These are phyloP conservation scores for Rhizophagus clarus DNA, from an alignment of 192 early-diverging fungal genomes.

Conservation along the genomic window DNA sequence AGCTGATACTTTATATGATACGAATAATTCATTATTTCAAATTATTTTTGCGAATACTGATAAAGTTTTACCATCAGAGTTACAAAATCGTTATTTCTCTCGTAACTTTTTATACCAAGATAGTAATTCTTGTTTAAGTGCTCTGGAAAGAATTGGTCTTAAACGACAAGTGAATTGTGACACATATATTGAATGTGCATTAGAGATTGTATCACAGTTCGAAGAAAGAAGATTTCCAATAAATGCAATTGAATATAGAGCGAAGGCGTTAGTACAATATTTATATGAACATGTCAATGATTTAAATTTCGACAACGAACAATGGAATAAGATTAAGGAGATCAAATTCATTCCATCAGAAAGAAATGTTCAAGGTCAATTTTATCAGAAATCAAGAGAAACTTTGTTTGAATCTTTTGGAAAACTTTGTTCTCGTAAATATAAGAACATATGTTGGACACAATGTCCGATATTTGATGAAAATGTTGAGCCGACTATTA, in stretches of 20 bases:
- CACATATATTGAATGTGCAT: conserved; percentile 17
- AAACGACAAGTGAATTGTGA: not conserved
- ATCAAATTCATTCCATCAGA: conserved; percentile 12
- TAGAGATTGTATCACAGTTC: not conserved
- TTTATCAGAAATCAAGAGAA: not conserved
- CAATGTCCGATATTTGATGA: not conserved
- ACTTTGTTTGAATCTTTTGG: not conserved
- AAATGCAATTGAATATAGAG: not conserved
- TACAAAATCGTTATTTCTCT: too few relatives aligned
- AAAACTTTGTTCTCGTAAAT: not conserved
- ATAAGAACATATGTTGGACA: not conserved
- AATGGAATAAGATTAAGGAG: not conserved
- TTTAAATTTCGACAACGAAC: not conserved
- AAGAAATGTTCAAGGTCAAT: not conserved
- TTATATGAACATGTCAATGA: not conserved
- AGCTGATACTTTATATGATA: not conserved
- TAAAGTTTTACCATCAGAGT: not conserved
- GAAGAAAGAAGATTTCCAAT: not conserved
- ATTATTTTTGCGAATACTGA: not conserved
- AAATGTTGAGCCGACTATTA: not conserved
- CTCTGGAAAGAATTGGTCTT: not conserved
- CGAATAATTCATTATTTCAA: not conserved
- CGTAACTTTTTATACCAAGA: too few relatives aligned
- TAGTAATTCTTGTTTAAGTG: not conserved
- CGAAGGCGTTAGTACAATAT: not conserved